phyloP scores from a whole-genome alignment of 2,329 filamentous ascomycete genomes.

The Claviceps monticola region DNA sequence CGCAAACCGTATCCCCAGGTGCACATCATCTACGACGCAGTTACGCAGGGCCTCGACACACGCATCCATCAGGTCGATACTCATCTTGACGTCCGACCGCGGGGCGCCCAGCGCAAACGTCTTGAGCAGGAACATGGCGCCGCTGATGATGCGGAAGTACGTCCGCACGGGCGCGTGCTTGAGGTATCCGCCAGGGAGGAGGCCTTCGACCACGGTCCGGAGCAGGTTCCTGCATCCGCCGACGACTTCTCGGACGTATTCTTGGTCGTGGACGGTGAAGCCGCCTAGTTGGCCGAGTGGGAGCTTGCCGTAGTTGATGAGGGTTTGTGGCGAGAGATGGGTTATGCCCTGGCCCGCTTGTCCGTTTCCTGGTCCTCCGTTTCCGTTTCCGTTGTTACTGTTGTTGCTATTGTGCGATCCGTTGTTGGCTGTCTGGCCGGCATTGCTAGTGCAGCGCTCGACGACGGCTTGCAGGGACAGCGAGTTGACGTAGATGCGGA shows the following conservation, averaged over 20 bases:
- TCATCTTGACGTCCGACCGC: constrained; percentile 62
- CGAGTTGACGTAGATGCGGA: constrained; percentile 88
- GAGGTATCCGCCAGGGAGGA: constrained; percentile 60
- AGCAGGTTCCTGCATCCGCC: constrained; percentile 67
- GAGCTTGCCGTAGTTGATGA: constrained; percentile 50
- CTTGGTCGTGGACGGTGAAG: constrained; percentile 52
- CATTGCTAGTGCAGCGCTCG: constrained; percentile 74
- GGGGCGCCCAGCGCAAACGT: constrained; percentile 72
- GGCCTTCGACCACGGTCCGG: constrained; percentile 60
- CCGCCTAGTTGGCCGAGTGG: constrained; percentile 50
- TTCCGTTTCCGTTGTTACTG: neutral
- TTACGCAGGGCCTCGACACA: constrained; percentile 61
- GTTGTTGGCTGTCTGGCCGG: constrained; percentile 29
- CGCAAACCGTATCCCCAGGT: constrained; percentile 72
- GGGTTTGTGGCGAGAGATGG: constrained; percentile 46
- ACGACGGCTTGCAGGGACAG: constrained; percentile 89
- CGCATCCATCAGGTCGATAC: constrained; percentile 60
- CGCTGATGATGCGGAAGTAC: constrained; percentile 76
- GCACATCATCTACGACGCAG: constrained; percentile 74
- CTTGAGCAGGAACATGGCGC: constrained; percentile 73
- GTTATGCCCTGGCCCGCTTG: constrained; percentile 13
- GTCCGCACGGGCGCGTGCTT: constrained; percentile 74
- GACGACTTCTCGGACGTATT: constrained; percentile 64
- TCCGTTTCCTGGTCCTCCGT: constrained; percentile 12
- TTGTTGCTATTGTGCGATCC: constrained; percentile 12